A percentile compares a stretch with the other conserved stretches of the same genome.
Conservation (phyloP, 2,329 filamentous ascomycete species). For the Alternaria hordeiaustralica region DNA sequence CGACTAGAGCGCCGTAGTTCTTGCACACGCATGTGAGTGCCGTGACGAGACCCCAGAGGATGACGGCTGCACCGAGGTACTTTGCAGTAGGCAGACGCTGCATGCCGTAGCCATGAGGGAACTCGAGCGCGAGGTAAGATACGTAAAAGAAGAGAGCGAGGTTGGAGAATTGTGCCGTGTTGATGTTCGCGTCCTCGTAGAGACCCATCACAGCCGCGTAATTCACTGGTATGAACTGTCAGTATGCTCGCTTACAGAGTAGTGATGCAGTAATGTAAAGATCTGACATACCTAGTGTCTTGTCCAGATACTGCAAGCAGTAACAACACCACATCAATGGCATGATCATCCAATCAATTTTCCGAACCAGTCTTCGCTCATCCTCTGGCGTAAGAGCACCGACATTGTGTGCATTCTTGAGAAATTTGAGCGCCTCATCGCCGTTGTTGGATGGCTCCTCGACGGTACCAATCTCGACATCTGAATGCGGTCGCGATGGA, state of each 20-base stretch:
- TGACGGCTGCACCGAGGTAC: slow-evolving; percentile 55
- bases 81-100: slow-evolving; percentile 62
- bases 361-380: slow-evolving; percentile 33
- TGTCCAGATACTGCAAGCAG: slow-evolving; percentile 51
- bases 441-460: slow-evolving; percentile 19
- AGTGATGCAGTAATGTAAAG: neutral
- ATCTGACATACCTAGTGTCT: slow-evolving; percentile 52
- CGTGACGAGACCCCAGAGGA: slow-evolving; percentile 58
- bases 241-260: neutral
- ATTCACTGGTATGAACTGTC: slow-evolving; percentile 30
- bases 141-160: slow-evolving; percentile 49
- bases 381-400: slow-evolving; percentile 20
- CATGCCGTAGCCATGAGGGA: slow-evolving; percentile 57
- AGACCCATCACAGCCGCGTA: slow-evolving; percentile 54
- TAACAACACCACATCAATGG: slow-evolving; percentile 50
- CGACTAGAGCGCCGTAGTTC: slow-evolving; percentile 58
- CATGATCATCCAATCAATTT: slow-evolving; percentile 52
- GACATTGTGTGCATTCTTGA: slow-evolving; percentile 23
- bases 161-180: slow-evolving; percentile 45
- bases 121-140: slow-evolving; percentile 48
- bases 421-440: slow-evolving; percentile 34
- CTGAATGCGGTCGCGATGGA: neutral
- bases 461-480: slow-evolving; percentile 18
- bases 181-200: slow-evolving; percentile 47
- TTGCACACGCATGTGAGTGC: slow-evolving; percentile 56